phyloP scores from a whole-genome alignment of 495 filamentous ascomycete species.

The Podospora sp. region DNA sequence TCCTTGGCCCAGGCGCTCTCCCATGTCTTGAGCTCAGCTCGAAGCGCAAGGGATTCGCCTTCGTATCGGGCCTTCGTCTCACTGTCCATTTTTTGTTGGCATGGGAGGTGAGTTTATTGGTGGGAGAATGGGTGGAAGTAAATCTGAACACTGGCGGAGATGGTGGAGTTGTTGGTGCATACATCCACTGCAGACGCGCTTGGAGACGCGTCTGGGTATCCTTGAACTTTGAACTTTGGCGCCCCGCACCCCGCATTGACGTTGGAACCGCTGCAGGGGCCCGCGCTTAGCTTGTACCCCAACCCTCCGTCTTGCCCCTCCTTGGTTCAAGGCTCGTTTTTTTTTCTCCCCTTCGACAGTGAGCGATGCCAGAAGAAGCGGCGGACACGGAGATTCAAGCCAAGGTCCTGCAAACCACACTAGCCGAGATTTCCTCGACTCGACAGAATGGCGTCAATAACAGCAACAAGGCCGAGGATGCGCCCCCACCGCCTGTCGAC shows the following conservation, averaged over 20 bases:
- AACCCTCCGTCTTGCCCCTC: background rate
- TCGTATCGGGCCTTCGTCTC: slow-evolving; percentile 42
- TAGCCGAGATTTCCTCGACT: slow-evolving; percentile 46
- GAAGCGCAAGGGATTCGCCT: slow-evolving; percentile 52
- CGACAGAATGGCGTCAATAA: slow-evolving; percentile 10
- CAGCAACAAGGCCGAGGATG: background rate
- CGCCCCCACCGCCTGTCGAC: slow-evolving; percentile 22
- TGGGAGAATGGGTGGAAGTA: background rate
- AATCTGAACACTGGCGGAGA: background rate
- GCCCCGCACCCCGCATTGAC: slow-evolving; percentile 18
- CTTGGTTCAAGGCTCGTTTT: background rate
- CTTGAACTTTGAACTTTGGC: background rate
- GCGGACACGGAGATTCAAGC: slow-evolving; percentile 41
- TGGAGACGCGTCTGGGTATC: slow-evolving; percentile 12
- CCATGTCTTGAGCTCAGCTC: slow-evolving; percentile 82
- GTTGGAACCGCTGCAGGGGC: background rate
- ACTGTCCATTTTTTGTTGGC: slow-evolving; percentile 46
- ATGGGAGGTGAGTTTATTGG: background rate
- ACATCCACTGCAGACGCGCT: slow-evolving; percentile 10
- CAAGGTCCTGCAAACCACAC: slow-evolving; percentile 50
- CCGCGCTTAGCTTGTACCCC: background rate
- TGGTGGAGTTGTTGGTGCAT: slow-evolving; percentile 4
- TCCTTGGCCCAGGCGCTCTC: slow-evolving; percentile 73
- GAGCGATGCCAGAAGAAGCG: slow-evolving; percentile 11
- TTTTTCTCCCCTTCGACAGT: background rate